Base-by-base conservation (phyloP, 164 flowering plant genomes). In the Liriodendron chinense region DNA sequence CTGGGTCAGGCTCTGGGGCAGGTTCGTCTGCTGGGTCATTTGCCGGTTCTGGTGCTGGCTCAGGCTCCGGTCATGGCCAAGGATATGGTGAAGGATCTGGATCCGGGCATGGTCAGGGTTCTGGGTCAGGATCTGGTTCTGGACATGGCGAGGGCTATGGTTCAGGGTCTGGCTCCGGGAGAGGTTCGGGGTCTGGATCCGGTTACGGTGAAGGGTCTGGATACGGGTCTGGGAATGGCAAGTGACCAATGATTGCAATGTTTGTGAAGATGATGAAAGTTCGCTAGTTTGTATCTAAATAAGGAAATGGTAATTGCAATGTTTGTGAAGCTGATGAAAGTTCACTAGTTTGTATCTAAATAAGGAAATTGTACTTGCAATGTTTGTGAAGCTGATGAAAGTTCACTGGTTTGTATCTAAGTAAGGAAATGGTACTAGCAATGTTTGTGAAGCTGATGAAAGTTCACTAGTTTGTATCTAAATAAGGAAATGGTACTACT, bases 191-290 rank as follows among this genome's bases (percentile, higher is more conserved):
- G 7, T 75, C 77, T 3, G 72, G 82, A 8, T 79, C 81, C 0
- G 77, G 84, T 1, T 72, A 79, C 16, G 80, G 85, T 13, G 78
- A 74, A 6, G 78, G 86, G 1, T 69, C 82, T 1, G 87, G 85
- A 0, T 75, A 82, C 18, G 47, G 83, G 5, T 81, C 83, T 5
- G 81, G 86, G 7, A 63, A 77, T 49, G 80, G 79, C 9, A 78
- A 78, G 71, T 78, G 74, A 74, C 24, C 20, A 1, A 74, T 64
- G 24, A n/a, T 3, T 72, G 67, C 16, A 13, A 57, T n/a, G 68
- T 72, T 65, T 34, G 49, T 14, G 67, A 64, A 9, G 12, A 14
- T 61, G 23, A 13, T 20, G 25, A 64, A n/a, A n/a, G n/a, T n/a
- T 75, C 34, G 75, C 68, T 9, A 74, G 75, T 28, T 74, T 74